phyloP scores from a whole-genome alignment of 345 rosid species.

The Theobroma cacao region DNA sequence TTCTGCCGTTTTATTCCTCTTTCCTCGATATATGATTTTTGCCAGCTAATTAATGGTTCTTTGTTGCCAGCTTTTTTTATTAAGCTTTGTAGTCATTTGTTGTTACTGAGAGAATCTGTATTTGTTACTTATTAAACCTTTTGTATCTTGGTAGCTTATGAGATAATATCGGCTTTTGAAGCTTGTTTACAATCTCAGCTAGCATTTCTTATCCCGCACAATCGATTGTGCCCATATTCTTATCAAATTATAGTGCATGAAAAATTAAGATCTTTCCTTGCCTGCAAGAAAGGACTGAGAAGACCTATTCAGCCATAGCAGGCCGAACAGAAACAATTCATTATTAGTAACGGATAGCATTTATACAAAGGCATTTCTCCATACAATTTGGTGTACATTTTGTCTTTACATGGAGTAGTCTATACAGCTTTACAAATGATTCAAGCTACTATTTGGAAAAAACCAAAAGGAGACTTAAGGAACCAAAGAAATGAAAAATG shows the following conservation, averaged over 20 bases:
- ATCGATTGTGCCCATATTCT: too few species aligned
- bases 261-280: neutral
- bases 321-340: neutral
- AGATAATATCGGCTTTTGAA: slow-evolving; percentile 12
- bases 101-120: slow-evolving; percentile 2
- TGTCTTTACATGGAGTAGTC: slow-evolving; percentile 30
- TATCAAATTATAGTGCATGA: neutral
- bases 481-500: slow-evolving; percentile 4
- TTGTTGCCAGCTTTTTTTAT: neutral
- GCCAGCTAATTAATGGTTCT: slow-evolving; percentile 2
- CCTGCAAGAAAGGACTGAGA: neutral
- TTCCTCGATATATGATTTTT: neutral
- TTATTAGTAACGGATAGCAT: slow-evolving; percentile 9
- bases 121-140: neutral
- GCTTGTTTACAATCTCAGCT: neutral
- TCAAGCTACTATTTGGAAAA: slow-evolving; percentile 17
- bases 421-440: slow-evolving; percentile 36
- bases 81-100: neutral
- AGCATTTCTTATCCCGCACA: neutral
- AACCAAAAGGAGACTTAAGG: neutral
- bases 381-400: slow-evolving; percentile 23
- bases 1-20: neutral
- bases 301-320: neutral
- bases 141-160: neutral
- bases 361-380: slow-evolving; percentile 15